Evolutionary conservation across 106 monocot genomes (phyloP), one percentile per base, ranked within the genome.

Genomic region (Hemerocallis citrina): DNA sequence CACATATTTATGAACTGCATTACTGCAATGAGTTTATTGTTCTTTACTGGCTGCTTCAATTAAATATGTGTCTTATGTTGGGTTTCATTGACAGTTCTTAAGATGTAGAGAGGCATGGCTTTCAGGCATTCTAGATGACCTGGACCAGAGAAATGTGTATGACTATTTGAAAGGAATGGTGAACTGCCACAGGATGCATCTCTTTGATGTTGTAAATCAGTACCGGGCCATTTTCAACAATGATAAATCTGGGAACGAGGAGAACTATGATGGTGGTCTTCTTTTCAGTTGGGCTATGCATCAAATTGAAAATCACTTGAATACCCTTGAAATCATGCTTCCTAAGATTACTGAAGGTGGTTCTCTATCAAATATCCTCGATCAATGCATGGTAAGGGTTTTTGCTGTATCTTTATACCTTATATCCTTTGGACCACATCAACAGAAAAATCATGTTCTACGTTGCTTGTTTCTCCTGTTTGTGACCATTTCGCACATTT

Each of bases 221-320:
- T 96, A 91, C 64, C 70, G 91, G 20, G 86, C 96, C 12, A 91
- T 91, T 70, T 96, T 91, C 67, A 91, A 58, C 73, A 96, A 96
- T 71, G 91, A 88, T 70, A 87, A 84, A 61, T 91, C 91, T 64
- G 81, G 96, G 33, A 96, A 68, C 62, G 87, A 96, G 50, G 91
- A 88, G 68, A 91, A 77, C 73, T 87, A 79, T 74, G 96, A 96
- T 66, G 86, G 95, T 13, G 96, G 96, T 4, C 87, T 96, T 81
- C 86, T 96, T 50, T 96, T 81, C 66, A 96, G 91, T 76, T 96
- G 96, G 96, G 84, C 96, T 9, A 84, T 96, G 86, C 90, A 87
- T 77, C 90, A 96, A 63, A 86, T 96, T 63, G 70, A 74, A 51
- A 91, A 75, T 70, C 96, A 91, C 55, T 54, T 87, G 23, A 79